Evolutionary conservation across 2,329 filamentous ascomycete species (phyloP).

Genomic region (Parascedosporium putredinis): DNA sequence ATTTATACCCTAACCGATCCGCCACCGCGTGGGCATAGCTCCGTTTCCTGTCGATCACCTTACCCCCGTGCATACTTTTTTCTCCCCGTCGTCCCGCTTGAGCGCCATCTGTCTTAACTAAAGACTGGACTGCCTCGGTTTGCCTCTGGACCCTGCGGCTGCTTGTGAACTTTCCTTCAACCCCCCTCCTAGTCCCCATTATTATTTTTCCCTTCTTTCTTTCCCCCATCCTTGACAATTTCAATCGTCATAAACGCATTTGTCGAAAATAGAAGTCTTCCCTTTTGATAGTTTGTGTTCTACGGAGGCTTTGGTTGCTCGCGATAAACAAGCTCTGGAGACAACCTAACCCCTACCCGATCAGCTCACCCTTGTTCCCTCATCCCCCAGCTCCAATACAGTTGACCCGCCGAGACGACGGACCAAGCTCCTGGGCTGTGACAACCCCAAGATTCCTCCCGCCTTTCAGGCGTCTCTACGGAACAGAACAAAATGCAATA

Average conservation of each 20-base stretch:
- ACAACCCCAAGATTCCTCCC: background rate
- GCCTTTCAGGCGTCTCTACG: constrained; percentile 9
- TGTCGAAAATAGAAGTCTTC: too few relatives aligned
- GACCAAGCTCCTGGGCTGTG: background rate
- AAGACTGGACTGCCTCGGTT: background rate
- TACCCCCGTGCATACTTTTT: background rate
- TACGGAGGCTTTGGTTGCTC: too few relatives aligned
- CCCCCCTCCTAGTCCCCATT: too few relatives aligned
- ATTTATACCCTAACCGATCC: background rate
- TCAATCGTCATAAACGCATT: too few relatives aligned
- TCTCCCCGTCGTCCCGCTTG: background rate
- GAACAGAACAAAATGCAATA: constrained; percentile 69
- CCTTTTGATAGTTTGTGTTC: too few relatives aligned
- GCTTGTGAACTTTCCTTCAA: background rate
- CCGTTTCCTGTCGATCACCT: background rate
- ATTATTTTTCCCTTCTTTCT: too few relatives aligned
- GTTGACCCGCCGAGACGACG: background rate
- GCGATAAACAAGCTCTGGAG: too few relatives aligned
- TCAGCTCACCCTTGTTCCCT: background rate
- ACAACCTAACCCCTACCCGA: too few relatives aligned
- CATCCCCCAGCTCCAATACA: background rate
- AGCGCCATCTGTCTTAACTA: background rate
- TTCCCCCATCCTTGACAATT: too few relatives aligned
- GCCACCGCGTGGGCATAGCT: background rate
- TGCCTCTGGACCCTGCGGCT: background rate